Base-by-base conservation (phyloP, 1,284 basidiomycete genomes). In the Heterobasidion annosum region DNA sequence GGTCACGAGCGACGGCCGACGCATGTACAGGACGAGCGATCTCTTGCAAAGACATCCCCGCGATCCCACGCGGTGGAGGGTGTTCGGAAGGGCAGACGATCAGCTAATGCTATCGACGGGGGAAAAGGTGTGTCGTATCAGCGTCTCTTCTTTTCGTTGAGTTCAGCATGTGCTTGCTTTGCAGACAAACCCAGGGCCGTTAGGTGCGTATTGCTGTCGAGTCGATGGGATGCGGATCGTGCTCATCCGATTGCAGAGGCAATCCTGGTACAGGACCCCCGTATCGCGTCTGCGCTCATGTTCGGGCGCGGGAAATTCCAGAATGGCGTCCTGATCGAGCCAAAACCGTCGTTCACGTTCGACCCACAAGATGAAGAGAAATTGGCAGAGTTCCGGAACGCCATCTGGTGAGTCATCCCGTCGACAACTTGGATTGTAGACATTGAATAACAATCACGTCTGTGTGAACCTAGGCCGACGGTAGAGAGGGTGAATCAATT, bases 261-360 rank as follows among this genome's bases (percentile, higher is more conserved):
- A 2, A 68, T 69, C n/a, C 59, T 70, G 48, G 63, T 57, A 19
- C 65, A 65, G 19, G 62, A 73, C 59, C 62, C 72, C 6, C 55
- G 65, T 47, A 62, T 78, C 10, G 53, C 61, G 13, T 40, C 61
- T 32, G 63, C 63, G 12, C 43, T 70, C 6, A 64, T 73, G 61
- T 51, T 51, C 56, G 48, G 42, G 53, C 48, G 51, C 2, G 58
- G 53, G 8, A 54, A 54, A 8, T 50, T 51, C 7, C 55, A 56
- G 32, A 59, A 57, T 43, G 61, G 61, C 10, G 51, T 62, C 19
- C 48, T 62, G 19, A 46, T 62, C 15, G 57, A 60, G 16, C 61
- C 61, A 10, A 40, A 32, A 7, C 13, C 35, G 16, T 47, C 48
- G 8, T 34, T 43, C 33, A 33, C n/a, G 13, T 52, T 57, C 25